These are phyloP conservation scores for Talaromyces ruber DNA, from an alignment of 495 filamentous ascomycete genomes.

Conservation along the genomic window DNA sequence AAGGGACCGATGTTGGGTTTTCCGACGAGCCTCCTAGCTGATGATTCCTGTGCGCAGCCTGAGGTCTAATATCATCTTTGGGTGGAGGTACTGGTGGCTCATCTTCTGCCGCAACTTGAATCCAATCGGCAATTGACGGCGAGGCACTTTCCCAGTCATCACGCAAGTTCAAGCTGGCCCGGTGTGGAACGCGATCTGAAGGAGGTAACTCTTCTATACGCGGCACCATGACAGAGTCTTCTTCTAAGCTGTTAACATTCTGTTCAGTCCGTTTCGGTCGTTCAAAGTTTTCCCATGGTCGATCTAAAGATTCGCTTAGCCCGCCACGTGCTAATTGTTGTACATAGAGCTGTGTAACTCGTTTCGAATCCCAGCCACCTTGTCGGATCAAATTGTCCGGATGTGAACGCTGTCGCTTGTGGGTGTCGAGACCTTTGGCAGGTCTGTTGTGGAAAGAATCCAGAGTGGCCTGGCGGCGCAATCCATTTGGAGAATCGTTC, in stretches of 20 bases:
- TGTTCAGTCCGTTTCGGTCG: background rate
- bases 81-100: slow-evolving; percentile 15
- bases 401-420: slow-evolving; percentile 12
- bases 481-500: background rate
- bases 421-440: slow-evolving; percentile 9
- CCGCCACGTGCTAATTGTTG: slow-evolving; percentile 38
- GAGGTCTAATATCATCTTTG: slow-evolving; percentile 10
- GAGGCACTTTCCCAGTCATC: slow-evolving; percentile 49
- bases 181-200: slow-evolving; percentile 16
- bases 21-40: background rate
- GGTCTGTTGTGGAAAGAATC: slow-evolving; percentile 9
- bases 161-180: slow-evolving; percentile 36
- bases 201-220: slow-evolving; percentile 12
- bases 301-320: slow-evolving; percentile 11
- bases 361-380: slow-evolving; percentile 46
- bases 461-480: background rate
- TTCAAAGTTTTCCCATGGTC: background rate
- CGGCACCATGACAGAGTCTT: slow-evolving; percentile 31
- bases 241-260: slow-evolving; percentile 19
- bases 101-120: slow-evolving; percentile 38
- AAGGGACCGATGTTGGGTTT: slow-evolving; percentile 5
- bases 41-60: slow-evolving; percentile 8
- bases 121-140: slow-evolving; percentile 48
- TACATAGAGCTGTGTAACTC: slow-evolving; percentile 44
- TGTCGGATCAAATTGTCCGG: slow-evolving; percentile 40